Conservation (phyloP, 2,329 filamentous ascomycete species). For the Diaporthe longicolla region DNA sequence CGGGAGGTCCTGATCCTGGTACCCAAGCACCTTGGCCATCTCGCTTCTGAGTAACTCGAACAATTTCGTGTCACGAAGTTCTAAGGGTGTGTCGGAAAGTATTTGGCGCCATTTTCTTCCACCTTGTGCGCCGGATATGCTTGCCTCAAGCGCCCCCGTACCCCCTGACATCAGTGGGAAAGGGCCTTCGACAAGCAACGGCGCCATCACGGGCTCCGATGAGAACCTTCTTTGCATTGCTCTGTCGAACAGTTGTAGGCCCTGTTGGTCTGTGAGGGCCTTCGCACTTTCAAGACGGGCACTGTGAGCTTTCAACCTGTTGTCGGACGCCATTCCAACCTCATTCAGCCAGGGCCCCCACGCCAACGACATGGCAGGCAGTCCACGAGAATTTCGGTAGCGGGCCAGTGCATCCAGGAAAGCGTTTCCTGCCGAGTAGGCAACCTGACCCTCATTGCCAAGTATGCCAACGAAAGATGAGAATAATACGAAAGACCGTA, state of each 20-base stretch:
- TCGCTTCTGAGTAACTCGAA: not conserved
- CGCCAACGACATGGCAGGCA: slow-evolving; percentile 9
- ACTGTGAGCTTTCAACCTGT: slow-evolving; percentile 2
- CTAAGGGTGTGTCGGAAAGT: not conserved
- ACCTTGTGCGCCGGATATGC: not conserved
- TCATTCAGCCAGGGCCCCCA: slow-evolving; percentile 24
- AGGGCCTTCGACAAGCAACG: not conserved
- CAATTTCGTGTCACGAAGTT: not conserved
- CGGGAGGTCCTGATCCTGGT: not conserved
- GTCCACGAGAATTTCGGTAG: not conserved
- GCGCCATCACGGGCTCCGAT: not conserved
- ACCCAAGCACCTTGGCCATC: slow-evolving; percentile 19
- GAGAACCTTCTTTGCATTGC: not conserved
- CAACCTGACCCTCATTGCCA: slow-evolving; percentile 7
- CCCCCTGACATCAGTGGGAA: not conserved
- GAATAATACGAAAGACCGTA: slow-evolving; percentile 13
- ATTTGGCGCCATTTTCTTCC: not conserved
- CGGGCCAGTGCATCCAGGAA: slow-evolving; percentile 17
- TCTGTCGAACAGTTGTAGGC: not conserved
- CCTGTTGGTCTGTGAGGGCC: not conserved
- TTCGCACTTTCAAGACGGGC: not conserved
- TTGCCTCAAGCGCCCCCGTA: not conserved
- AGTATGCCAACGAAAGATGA: slow-evolving; percentile 13
- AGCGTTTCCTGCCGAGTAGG: not conserved
- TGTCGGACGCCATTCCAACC: slow-evolving; percentile 10